Base-by-base conservation (phyloP, 441 rosid species). In the Gossypium trilobum region DNA sequence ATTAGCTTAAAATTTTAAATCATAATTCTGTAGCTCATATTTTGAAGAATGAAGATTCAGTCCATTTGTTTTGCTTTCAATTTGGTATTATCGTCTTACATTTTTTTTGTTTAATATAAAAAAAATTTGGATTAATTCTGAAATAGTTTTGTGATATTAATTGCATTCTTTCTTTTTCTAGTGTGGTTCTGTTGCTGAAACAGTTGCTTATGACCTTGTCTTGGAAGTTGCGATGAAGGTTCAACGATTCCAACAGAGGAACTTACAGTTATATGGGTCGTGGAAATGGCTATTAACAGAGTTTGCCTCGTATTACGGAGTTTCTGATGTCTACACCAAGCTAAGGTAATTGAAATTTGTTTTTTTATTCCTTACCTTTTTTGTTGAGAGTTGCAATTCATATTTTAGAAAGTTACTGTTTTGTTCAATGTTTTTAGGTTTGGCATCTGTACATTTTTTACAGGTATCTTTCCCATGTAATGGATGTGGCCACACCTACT, bases 401-500 rank as follows among this genome's bases (percentile, higher is more conserved):
- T 69, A 11, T 13, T 71, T 7, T 19, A 20, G 1, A 22, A 65
- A 2, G 5, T 2, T 42, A 3, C 20, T 23, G 2, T 25, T 36
- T 22, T 42, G 25, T 6, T 48, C 22, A 44, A 44, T 27, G 19
- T 19, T 14, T 9, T 33, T 22, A 60, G 56, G 65, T 66, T 13
- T 63, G 68, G 10, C 11, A 4, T 54, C 39, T 75, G 42, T 55
- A 71, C 42, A 16, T 70, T 72, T 59, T 76, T 74, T 61, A 76
- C 78, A 92, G 99, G 81, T 90, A 92, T 79, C 91, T 95, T 78
- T 95, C 97, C 71, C 92, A 95, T 79, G 79, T 95, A 54, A 95
- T 92, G 97, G 99, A 92, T 79, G 97, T 95, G 39, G 97, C 99
- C 46, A 92, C 97, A 23, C 99, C 99, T 1, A 92, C 99, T 27